Conservation (phyloP, 306 rosid genomes). For the Comarum palustre region DNA sequence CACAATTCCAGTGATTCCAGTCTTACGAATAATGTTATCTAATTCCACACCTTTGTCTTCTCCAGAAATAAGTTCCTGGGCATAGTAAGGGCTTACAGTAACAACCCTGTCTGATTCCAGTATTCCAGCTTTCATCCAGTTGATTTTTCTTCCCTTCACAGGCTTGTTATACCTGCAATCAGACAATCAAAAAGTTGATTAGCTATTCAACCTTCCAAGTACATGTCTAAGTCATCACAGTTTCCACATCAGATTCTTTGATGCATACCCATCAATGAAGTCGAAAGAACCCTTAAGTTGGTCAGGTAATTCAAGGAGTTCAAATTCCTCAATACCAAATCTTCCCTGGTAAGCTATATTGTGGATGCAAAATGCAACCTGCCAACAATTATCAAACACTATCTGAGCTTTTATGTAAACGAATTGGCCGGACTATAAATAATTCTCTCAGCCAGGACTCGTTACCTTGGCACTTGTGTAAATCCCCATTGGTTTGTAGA, state of each 20-base stretch:
- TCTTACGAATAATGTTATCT: conserved; percentile 30
- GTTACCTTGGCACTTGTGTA: conserved; percentile 44
- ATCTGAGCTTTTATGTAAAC: conserved; percentile 15
- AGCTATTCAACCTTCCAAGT: background rate
- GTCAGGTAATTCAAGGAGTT: conserved; percentile 37
- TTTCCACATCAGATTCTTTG: background rate
- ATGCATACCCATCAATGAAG: conserved; percentile 41
- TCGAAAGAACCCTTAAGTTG: conserved; percentile 43
- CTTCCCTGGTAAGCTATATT: conserved; percentile 57
- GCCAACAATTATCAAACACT: conserved; percentile 1
- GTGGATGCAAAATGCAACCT: conserved; percentile 55
- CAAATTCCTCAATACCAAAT: conserved; percentile 37
- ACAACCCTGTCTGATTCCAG: conserved; percentile 37
- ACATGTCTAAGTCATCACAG: background rate
- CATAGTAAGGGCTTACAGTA: conserved; percentile 50
- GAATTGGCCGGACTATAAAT: background rate
- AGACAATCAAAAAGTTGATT: background rate
- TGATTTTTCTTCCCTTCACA: conserved; percentile 49
- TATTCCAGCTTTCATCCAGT: conserved; percentile 51
- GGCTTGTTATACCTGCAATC: conserved; percentile 37
- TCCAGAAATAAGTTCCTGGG: conserved; percentile 46
- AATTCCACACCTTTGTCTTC: conserved; percentile 42
- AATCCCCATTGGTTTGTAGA: conserved; percentile 39
- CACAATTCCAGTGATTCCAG: conserved; percentile 35
- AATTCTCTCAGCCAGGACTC: background rate